Base-by-base conservation (phyloP, 176 grass and related monocot genomes). In the Carex pumila region DNA sequence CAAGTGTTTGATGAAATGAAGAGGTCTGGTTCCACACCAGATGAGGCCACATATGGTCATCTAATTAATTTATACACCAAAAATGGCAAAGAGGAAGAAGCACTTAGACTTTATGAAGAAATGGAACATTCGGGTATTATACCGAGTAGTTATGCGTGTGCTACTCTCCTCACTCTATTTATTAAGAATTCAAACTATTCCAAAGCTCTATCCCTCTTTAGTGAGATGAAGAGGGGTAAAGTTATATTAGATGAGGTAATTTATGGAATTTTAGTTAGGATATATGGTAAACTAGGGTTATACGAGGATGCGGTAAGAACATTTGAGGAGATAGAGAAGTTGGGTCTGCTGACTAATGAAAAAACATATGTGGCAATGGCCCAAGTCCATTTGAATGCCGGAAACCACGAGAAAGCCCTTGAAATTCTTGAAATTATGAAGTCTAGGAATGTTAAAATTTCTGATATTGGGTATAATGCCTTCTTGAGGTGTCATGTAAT, bases 351-450 rank as follows among this genome's bases (percentile, higher is more conserved):
- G 30, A 95, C 73, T 34, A 88, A 87, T 63, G 95, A 95, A 67
- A 90, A 98, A 52, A 95, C 92, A 76, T 95, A 93, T 86, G 95
- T 95, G 75, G 85, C 92, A 12, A 95, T 98, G 91, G 95, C 95
- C 52, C 88, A 98, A 19, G 95, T 95, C 83, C 89, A 95, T 83
- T 77, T 93, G 85, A 91, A 86, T 85, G 49, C 17, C 30, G 70
- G 85, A 71, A 81, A 93, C 18, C 84, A 89, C 65, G 88, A 90
- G 7, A 91, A 84, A 79, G 92, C 95, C 56, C 55, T 95, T 60
- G 80, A 85, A 71, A 64, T 98, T 66, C 80, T 98, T 50, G 83
- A 91, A 84, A 80, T 78, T 61, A 93, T 98, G 92, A 91, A 18
- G 45, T 85, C 1, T 5, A 84, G 89, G 29, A 89, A 91, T 76